Evolutionary conservation across 768 basidiomycete species (phyloP), one percentile per base, ranked within the genome.

Genomic region (Stropharia rugosoannulata): DNA sequence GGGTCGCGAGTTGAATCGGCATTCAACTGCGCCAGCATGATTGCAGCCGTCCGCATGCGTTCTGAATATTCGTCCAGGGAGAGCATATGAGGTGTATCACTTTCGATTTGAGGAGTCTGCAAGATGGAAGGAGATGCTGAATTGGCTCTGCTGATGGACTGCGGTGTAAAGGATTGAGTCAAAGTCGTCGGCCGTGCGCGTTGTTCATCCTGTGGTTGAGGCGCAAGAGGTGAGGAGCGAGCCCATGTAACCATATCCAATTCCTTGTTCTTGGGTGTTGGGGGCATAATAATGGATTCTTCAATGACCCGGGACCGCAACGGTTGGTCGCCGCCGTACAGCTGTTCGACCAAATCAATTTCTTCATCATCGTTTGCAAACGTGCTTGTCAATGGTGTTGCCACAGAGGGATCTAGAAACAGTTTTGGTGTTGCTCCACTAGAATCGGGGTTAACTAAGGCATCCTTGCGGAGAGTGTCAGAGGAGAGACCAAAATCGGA

Each of bases 1-100:
- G 67, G 41, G 55, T 89, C 87, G 59, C 83, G 80, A 29, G 81
- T 74, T 49, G 89, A 77, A 64, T 80, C 92, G 1, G 93, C 87
- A 64, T 95, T 97, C 46, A 99, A 80, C 70, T 99, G 97, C 1
- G 97, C 87, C 27, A 99, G 86, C 97, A 99, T 98, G 59, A 98
- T 88, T 9, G 97, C 97, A 9, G 97, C 97, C 9, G 95, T 97
- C 7, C 93, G 86, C 97, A 99, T 99, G 49, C 97, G 85, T 62
- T 98, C 94, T 0, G 96, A 96, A 73, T 99, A 99, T 62, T 99
- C 96, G 63, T 99, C 96, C 19, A 99, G 76, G 0, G 95, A 93
- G 12, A 98, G 74, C 8, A 73, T 66, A 18, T 69, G 70, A 5
- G 64, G 67, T 1, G 66, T 35, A 25, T 64, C 62, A 39, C 41